Percentiles rank a stretch among this genome's conserved stretches.
Evolutionary conservation across 2,329 filamentous ascomycete species (phyloP).

Genomic region (Dactylonectria macrodidyma): DNA sequence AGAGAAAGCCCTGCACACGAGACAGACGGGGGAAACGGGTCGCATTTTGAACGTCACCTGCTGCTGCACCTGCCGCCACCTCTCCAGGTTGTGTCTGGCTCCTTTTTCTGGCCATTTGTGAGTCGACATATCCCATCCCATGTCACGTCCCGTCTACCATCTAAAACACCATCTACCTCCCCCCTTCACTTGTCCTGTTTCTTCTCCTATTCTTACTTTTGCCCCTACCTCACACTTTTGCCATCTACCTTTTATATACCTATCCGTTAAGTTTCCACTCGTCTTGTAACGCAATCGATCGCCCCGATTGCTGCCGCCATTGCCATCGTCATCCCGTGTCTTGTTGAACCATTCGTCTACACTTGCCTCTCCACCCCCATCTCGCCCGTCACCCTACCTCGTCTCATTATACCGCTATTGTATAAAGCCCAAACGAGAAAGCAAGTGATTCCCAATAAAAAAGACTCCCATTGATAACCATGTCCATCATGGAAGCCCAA

Average conservation of each 20-base stretch:
- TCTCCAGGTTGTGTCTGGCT: conserved; percentile 3
- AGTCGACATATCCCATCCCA: conserved; percentile 20
- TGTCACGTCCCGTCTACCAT: conserved; percentile 1
- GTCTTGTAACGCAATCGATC: conserved; percentile 32
- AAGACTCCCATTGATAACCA: conserved; percentile 34
- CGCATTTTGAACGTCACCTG: conserved; percentile 37
- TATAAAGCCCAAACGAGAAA: conserved; percentile 14
- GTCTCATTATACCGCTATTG: not conserved
- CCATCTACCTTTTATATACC: conserved; percentile 15
- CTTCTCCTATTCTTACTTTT: conserved; percentile 19
- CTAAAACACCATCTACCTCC: conserved; percentile 36
- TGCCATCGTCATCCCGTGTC: conserved; percentile 24
- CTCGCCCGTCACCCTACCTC: not conserved
- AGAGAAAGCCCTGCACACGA: conserved; percentile 13
- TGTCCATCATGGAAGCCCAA: conserved; percentile 46
- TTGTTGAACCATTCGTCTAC: conserved; percentile 11
- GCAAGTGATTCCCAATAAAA: conserved; percentile 2
- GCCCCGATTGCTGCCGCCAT: not conserved
- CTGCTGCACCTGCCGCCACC: conserved; percentile 21
- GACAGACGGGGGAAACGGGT: conserved; percentile 28
- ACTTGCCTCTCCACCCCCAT: conserved; percentile 11
- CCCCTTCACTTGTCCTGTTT: conserved; percentile 10
- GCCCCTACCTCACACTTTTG: conserved; percentile 8
- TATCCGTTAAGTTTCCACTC: conserved; percentile 20
- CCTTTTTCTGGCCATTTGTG: conserved; percentile 17